Percentiles rank a stretch among this genome's conserved stretches.
These are phyloP conservation scores for Alternaria sp. DNA, from an alignment of 2,329 filamentous ascomycete genomes.

Conservation along the genomic window DNA sequence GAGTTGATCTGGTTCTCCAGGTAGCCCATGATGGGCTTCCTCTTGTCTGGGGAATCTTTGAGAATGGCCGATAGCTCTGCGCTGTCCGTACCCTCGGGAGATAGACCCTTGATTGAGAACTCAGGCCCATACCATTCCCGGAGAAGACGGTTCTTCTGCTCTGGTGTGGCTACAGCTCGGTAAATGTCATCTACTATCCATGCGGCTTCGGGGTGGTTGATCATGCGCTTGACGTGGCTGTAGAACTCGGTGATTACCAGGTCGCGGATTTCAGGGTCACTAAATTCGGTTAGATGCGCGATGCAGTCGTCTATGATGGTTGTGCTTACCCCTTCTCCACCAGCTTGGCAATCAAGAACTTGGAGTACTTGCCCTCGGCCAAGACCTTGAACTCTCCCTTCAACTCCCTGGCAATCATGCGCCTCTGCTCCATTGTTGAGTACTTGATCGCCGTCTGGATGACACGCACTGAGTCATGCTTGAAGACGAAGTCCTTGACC, in stretches of 20 bases:
- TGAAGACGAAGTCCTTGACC: conserved; percentile 95
- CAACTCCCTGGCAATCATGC: conserved; percentile 85
- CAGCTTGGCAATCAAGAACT: conserved; percentile 95
- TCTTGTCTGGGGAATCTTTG: conserved; percentile 81
- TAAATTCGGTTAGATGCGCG: conserved; percentile 28
- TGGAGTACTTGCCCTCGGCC: conserved; percentile 95
- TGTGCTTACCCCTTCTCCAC: conserved; percentile 74
- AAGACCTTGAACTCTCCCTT: conserved; percentile 83
- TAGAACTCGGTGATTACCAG: conserved; percentile 94
- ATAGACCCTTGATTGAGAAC: conserved; percentile 78
- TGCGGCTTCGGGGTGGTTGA: conserved; percentile 93
- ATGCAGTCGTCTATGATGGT: background rate
- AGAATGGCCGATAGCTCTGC: conserved; percentile 80
- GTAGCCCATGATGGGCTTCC: conserved; percentile 84
- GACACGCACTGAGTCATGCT: conserved; percentile 96
- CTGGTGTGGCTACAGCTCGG: conserved; percentile 81
- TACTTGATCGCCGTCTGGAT: conserved; percentile 98
- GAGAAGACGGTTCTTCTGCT: conserved; percentile 85
- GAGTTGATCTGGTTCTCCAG: conserved; percentile 88
- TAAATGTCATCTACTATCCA: conserved; percentile 99
- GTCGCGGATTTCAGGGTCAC: conserved; percentile 85
- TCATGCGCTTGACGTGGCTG: conserved; percentile 88
- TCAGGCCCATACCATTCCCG: conserved; percentile 97
- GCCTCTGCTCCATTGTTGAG: conserved; percentile 82
- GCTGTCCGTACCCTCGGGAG: conserved; percentile 57